Percentiles rank a stretch among this genome's conserved stretches.
phyloP scores from a whole-genome alignment of 2,329 filamentous ascomycete genomes.

The Tolypocladium tropicale region DNA sequence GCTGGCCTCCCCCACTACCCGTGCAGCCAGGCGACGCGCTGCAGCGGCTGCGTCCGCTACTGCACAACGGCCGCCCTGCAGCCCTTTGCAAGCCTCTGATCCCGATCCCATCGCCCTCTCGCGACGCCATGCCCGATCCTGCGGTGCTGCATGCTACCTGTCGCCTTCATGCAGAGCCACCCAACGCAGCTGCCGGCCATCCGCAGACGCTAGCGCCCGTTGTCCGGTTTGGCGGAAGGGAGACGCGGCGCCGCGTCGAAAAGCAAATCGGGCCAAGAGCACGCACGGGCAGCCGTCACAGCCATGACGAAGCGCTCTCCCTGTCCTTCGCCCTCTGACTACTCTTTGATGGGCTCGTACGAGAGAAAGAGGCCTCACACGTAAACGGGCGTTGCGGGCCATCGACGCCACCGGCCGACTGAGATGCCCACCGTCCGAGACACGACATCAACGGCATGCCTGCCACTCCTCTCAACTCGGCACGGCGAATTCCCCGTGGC shows the following conservation, averaged over 20 bases:
- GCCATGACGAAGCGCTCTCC: not conserved
- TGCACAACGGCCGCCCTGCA: not conserved
- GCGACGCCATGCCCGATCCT: not conserved
- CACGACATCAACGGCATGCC: not conserved
- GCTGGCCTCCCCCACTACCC: too few relatives aligned
- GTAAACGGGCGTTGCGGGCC: too few relatives aligned
- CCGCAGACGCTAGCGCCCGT: not conserved
- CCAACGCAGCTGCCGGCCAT: too few relatives aligned
- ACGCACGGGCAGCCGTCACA: not conserved
- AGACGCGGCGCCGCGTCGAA: not conserved
- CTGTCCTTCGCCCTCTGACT: not conserved
- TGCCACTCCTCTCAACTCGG: not conserved
- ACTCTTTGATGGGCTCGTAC: too few relatives aligned
- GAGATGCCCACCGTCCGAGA: not conserved
- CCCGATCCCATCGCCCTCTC: not conserved
- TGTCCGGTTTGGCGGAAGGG: not conserved
- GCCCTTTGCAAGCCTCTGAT: not conserved
- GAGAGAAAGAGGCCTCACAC: too few relatives aligned
- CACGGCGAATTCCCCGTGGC: not conserved
- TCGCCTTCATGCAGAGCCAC: not conserved
- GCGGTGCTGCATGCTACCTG: not conserved
- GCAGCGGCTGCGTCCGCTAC: not conserved
- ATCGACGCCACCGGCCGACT: not conserved
- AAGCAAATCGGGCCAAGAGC: not conserved
- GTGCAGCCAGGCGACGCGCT: not conserved